phyloP scores from a whole-genome alignment of 129 eudicot species.

The sunflower (Helianthus annuus) region HanXRQr2.0-SUNRISE NC_035443.2:47374977-47375476 shows the following conservation, averaged over 20 bases:
- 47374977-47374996: conserved; percentile 80
- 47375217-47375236: not conserved
- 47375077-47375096: too few species aligned
- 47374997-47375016: conserved; percentile 63
- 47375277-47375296: conserved; percentile 4
- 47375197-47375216: conserved; percentile 70
- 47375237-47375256: not conserved
- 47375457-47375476: not conserved
- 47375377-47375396: conserved; percentile 86
- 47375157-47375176: conserved; percentile 91
- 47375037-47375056: not conserved
- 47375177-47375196: conserved; percentile 85
- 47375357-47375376: conserved; percentile 95
- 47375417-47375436: conserved; percentile 32
- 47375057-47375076: too few species aligned
- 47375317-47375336: conserved; percentile 71
- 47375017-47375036: not conserved
- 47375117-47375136: conserved; percentile 90
- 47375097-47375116: conserved; percentile 7
- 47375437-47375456: too few species aligned
- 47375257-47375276: not conserved
- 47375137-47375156: conserved; percentile 87
- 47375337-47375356: conserved; percentile 69
- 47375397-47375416: conserved; percentile 76
- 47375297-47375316: conserved; percentile 62